phyloP scores from a whole-genome alignment of 148 eudicot genomes.

The Persicaria tinctoria region DNA sequence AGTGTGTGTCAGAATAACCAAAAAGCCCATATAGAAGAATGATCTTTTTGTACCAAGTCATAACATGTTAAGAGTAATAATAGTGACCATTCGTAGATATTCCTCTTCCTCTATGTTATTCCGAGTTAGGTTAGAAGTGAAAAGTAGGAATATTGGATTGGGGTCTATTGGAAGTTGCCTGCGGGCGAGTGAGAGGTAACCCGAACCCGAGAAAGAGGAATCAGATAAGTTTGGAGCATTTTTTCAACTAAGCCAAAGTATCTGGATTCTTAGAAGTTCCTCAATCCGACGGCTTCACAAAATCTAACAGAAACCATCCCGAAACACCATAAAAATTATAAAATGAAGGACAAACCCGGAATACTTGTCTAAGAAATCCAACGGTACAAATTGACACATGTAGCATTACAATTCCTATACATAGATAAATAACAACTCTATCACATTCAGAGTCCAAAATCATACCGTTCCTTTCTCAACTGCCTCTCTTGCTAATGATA shows the following conservation, averaged over 20 bases:
- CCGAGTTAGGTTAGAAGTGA: no score
- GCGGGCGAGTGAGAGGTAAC: no score
- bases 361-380: neutral
- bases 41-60: neutral
- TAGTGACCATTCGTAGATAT: neutral
- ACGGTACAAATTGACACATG: neutral
- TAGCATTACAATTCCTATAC: neutral
- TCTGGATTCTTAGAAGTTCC: no score
- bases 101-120: no score
- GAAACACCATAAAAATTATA: no score
- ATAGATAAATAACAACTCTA: neutral
- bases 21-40: neutral
- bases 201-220: no score
- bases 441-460: neutral
- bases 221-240: neutral
- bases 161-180: no score
- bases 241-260: no score
- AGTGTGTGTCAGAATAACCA: neutral
- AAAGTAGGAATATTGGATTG: no score
- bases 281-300: no score
- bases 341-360: no score
- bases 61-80: neutral
- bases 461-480: conserved; percentile 90
- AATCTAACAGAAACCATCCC: no score
- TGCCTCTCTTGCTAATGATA: conserved; percentile 76